Evolutionary conservation across 768 basidiomycete species (phyloP), one percentile per base, ranked within the genome.

Genomic region (Trametes cingulata): DNA sequence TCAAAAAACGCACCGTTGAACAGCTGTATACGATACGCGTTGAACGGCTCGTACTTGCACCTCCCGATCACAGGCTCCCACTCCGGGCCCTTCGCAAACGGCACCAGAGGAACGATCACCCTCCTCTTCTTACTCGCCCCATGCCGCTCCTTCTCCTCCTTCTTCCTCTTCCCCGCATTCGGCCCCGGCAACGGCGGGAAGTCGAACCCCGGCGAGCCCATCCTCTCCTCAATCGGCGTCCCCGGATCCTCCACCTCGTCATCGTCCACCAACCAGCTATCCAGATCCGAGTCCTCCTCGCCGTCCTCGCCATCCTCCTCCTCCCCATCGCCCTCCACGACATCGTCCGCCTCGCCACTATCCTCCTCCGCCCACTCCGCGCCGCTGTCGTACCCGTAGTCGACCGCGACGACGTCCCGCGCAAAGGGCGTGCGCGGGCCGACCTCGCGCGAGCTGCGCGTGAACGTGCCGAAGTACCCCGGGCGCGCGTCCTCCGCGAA

Each of bases 301-400:
- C 82, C 85, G 1, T 80, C 83, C 10, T 76, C 83, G 9, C 82
- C 85, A 14, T 85, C 88, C 13, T 80, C 87, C 15, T 91, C 91
- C 6, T 89, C 87, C 7, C 80, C 76, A 19, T 68, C 79, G 36
- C 75, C 76, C 41, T 78, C 78, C 7, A 88, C 83, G 55, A 91
- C 88, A 49, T 91, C 91, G 50, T 88, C 92, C 12, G 85, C 91
- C 22, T 87, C 92, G 3, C 81, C 83, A 13, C 78, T 80, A 20
- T 86, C 85, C 69, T 95, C 94, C 58, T 90, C 91, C 63, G 93
- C 93, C 97, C 97, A 98, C 66, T 98, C 97, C 66, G 88, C 93
- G 14, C 93, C 96, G 52, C 92, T 95, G 75, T 99, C 95, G 69
- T 95, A 93, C 5, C 83, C 82, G 71, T 98, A 99, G 73, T 98